A percentile compares a stretch with the other conserved stretches of the same genome.
These are phyloP conservation scores for Syzygium aqueum DNA, from an alignment of 345 rosid genomes.

Conservation along the genomic window DNA sequence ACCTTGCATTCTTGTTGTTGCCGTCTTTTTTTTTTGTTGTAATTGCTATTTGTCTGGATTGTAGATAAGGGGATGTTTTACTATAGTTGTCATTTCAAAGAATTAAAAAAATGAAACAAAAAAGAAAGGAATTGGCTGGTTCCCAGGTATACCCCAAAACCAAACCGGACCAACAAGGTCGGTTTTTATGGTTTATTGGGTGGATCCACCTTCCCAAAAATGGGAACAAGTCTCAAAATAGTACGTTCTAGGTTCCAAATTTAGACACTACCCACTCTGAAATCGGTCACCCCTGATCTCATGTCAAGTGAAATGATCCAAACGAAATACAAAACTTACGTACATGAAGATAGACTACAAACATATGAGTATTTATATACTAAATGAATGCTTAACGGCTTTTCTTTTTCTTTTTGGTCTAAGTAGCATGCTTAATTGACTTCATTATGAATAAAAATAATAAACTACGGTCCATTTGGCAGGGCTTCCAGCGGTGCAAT, in stretches of 20 bases:
- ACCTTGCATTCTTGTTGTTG: neutral
- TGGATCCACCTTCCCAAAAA: no score
- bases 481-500: neutral
- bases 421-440: neutral
- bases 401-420: neutral
- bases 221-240: no score
- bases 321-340: no score
- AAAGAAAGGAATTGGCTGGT: accelerated
- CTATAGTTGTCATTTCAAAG: neutral
- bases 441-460: neutral
- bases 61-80: neutral
- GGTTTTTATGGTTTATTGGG: no score
- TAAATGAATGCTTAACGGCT: neutral
- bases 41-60: neutral
- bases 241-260: no score
- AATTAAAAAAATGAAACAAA: neutral
- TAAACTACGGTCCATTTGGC: neutral
- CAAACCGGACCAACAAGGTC: accelerated
- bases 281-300: no score
- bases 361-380: neutral
- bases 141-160: accelerated
- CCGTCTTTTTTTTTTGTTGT: neutral
- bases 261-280: no score
- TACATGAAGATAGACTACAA: no score
- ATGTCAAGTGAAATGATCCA: no score